phyloP scores from a whole-genome alignment of 2,329 filamentous ascomycete genomes.

The Raffaelea albimanens region DNA sequence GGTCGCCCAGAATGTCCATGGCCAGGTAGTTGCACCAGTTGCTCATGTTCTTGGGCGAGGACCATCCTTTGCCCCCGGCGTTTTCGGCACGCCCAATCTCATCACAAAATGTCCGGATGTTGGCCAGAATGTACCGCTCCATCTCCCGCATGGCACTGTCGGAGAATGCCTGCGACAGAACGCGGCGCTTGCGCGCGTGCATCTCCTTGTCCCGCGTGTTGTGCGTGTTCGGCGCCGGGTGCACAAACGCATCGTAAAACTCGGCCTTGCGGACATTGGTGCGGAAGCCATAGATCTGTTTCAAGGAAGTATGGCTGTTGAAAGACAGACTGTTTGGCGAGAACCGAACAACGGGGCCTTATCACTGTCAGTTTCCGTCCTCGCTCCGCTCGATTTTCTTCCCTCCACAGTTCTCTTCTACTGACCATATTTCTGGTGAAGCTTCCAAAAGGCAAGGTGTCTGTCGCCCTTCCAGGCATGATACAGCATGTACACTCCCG shows the following conservation, averaged over 20 bases:
- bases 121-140: constrained; percentile 56
- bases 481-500: constrained; percentile 58
- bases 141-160: constrained; percentile 57
- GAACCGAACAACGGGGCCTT: constrained; percentile 63
- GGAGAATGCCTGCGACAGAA: constrained; percentile 63
- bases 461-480: constrained; percentile 67
- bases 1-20: constrained; percentile 53
- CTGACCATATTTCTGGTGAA: constrained; percentile 62
- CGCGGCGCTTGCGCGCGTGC: constrained; percentile 62
- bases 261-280: constrained; percentile 57
- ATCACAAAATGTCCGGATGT: constrained; percentile 58
- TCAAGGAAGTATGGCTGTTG: constrained; percentile 61
- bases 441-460: constrained; percentile 61
- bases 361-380: no score
- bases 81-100: constrained; percentile 34
- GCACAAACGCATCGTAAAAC: constrained; percentile 66
- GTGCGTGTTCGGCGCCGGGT: constrained; percentile 63
- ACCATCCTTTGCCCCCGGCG: constrained; percentile 46
- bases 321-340: constrained; percentile 70
- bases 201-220: constrained; percentile 59
- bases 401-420: no score
- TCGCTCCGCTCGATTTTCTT: no score
- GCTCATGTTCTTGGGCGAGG: constrained; percentile 49
- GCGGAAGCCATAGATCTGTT: constrained; percentile 56
- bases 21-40: constrained; percentile 54